phyloP scores from a whole-genome alignment of 306 rosid species.

The Pterocarpus santalinus region DNA sequence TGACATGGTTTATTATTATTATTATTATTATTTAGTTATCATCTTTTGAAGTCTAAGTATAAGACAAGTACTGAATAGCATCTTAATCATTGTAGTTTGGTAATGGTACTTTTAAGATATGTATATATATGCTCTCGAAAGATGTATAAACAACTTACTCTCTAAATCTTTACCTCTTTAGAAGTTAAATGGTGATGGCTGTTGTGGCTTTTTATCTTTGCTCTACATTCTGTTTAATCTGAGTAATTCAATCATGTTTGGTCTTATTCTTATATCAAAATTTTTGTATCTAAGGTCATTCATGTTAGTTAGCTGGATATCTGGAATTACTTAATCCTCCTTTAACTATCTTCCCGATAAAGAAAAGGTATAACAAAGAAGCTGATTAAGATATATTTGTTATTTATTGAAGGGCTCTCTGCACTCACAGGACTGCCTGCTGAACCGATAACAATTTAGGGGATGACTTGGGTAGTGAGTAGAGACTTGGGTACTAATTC shows the following conservation, averaged over 20 bases:
- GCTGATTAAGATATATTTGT: neutral
- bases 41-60: neutral
- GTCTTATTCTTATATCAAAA: neutral
- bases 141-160: neutral
- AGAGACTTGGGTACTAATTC: too few relatives aligned
- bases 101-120: neutral
- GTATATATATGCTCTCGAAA: too few relatives aligned
- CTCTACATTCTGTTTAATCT: constrained; percentile 22
- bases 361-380: too few relatives aligned
- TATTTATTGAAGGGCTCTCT: constrained; percentile 11
- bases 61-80: neutral
- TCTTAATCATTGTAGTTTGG: neutral
- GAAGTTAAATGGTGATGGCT: neutral
- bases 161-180: neutral
- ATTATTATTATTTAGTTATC: neutral
- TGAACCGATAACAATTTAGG: too few relatives aligned
- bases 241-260: neutral
- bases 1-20: neutral
- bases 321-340: neutral
- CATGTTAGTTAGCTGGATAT: neutral
- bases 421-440: neutral
- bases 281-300: constrained; percentile 34
- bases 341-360: neutral
- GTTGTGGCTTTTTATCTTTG: neutral
- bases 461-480: too few relatives aligned